phyloP scores from a whole-genome alignment of 768 basidiomycete genomes.

The Asterophora lycoperdoides region DNA sequence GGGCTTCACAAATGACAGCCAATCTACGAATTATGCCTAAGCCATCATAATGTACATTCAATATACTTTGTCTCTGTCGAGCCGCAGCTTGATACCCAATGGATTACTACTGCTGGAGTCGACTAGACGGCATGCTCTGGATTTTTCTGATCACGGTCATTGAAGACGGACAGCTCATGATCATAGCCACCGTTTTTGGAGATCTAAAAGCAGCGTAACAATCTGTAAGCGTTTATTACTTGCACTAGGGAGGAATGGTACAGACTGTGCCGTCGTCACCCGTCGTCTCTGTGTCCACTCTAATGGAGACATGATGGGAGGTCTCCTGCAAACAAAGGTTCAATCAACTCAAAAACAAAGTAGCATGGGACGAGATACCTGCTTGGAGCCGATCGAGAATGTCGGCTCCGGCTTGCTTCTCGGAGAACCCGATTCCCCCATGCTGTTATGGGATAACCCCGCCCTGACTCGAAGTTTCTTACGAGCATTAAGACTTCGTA shows the following conservation, averaged over 20 bases:
- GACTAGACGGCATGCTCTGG: constrained; percentile 1
- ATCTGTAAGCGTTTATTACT: neutral
- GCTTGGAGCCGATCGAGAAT: neutral
- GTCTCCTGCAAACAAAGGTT: neutral
- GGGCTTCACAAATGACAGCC: no score
- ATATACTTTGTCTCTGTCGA: no score
- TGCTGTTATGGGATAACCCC: neutral
- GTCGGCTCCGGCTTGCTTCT: constrained; percentile 7
- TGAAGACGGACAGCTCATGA: constrained; percentile 8
- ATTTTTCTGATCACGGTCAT: constrained; percentile 2
- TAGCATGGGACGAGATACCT: constrained; percentile 1
- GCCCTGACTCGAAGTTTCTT: constrained; percentile 8
- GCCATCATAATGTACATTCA: no score
- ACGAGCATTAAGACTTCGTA: constrained; percentile 8
- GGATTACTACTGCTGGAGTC: no score
- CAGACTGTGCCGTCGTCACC: constrained; percentile 6
- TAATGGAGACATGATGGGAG: constrained; percentile 9
- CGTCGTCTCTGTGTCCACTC: constrained; percentile 9
- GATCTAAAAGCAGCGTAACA: neutral
- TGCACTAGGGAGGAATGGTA: neutral
- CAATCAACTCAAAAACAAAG: neutral
- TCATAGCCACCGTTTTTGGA: constrained; percentile 6
- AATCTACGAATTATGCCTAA: no score
- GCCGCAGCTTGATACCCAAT: no score
- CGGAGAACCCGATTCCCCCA: neutral